Conservation (phyloP, 2,329 filamentous ascomycete genomes). For the Dactylellina leptospora region DNA sequence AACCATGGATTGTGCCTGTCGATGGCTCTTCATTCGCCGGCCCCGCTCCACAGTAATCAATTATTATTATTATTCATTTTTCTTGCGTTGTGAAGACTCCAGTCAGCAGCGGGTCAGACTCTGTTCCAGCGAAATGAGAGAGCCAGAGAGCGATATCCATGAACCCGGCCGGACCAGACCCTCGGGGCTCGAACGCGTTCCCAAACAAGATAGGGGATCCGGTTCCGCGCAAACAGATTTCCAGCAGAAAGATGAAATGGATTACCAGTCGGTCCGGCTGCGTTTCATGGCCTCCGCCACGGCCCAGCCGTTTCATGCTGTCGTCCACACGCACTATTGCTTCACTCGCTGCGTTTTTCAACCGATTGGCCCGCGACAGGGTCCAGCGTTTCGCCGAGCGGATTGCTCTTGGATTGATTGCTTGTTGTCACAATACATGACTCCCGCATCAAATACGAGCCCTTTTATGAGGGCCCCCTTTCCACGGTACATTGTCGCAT, state of each 20-base stretch:
- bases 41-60: not conserved
- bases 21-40: not conserved
- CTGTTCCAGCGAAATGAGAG: slow-evolving; percentile 49
- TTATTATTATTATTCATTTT: slow-evolving; percentile 12
- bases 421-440: slow-evolving; percentile 13
- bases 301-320: slow-evolving; percentile 36
- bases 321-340: not conserved
- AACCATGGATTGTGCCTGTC: slow-evolving; percentile 10
- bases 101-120: too few species aligned
- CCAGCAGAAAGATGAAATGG: slow-evolving; percentile 4
- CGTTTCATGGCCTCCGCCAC: slow-evolving; percentile 31
- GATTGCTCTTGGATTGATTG: not conserved
- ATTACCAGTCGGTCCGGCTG: not conserved
- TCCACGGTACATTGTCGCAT: slow-evolving; percentile 8
- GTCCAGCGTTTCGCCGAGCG: slow-evolving; percentile 4
- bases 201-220: slow-evolving; percentile 48
- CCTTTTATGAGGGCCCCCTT: slow-evolving; percentile 19
- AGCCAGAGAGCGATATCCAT: slow-evolving; percentile 29
- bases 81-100: too few species aligned
- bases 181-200: slow-evolving; percentile 34
- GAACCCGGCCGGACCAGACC: slow-evolving; percentile 46
- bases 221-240: slow-evolving; percentile 34
- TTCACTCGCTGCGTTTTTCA: slow-evolving; percentile 10
- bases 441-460: slow-evolving; percentile 5
- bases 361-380: slow-evolving; percentile 22